Conservation (phyloP, 768 basidiomycete genomes). For the Dendrothele bispora region DNA sequence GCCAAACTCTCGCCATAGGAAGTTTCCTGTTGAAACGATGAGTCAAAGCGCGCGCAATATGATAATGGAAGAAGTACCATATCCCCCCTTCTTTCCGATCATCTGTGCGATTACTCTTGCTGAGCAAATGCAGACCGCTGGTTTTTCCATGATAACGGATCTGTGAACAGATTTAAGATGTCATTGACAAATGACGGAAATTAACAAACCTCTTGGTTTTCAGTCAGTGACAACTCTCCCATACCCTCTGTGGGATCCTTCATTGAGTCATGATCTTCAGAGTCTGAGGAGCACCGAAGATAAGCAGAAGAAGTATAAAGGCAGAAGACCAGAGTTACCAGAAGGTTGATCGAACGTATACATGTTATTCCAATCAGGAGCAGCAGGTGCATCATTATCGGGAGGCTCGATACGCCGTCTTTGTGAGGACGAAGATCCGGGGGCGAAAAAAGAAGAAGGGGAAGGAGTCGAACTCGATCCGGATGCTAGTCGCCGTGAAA, state of each 20-base stretch:
- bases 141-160: conserved; percentile 82
- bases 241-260: conserved; percentile 55
- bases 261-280: conserved; percentile 36
- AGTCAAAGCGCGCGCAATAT: conserved; percentile 10
- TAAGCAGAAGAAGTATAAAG: conserved; percentile 15
- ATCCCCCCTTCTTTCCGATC: conserved; percentile 67
- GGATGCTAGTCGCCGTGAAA: conserved; percentile 53
- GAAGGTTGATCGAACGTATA: conserved; percentile 53
- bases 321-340: conserved; percentile 17
- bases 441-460: conserved; percentile 13
- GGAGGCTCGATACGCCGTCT: conserved; percentile 45
- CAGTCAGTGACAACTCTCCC: conserved; percentile 73
- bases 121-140: conserved; percentile 76
- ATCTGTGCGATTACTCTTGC: conserved; percentile 62
- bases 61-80: conserved; percentile 43
- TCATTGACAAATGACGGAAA: background rate
- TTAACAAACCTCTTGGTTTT: conserved; percentile 63
- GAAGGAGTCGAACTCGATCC: conserved; percentile 16
- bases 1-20: conserved; percentile 78
- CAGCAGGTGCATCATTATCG: conserved; percentile 22
- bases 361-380: conserved; percentile 58
- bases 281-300: conserved; percentile 27
- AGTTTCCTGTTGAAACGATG: conserved; percentile 46
- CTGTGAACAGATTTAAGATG: conserved; percentile 34
- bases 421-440: conserved; percentile 27